Evolutionary conservation across 2,329 filamentous ascomycete genomes (phyloP).

Genomic region (Aspergillus terreus): DNA sequence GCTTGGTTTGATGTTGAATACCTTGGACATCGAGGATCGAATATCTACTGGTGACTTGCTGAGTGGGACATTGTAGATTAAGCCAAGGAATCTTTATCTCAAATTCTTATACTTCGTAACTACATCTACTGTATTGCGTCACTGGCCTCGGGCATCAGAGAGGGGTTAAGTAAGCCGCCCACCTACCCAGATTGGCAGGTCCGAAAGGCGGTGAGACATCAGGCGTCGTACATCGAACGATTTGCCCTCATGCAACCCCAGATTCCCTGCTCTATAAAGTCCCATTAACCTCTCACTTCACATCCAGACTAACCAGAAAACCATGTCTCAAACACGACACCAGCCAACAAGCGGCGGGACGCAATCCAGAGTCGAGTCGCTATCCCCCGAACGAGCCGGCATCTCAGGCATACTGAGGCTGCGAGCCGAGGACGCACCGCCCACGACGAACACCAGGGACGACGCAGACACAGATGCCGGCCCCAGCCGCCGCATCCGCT

Average conservation of each 20-base stretch:
- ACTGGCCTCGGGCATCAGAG: no score
- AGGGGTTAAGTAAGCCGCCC: no score
- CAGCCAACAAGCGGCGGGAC: slow-evolving; percentile 16
- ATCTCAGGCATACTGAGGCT: slow-evolving; percentile 30
- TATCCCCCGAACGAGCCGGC: slow-evolving; percentile 18
- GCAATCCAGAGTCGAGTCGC: slow-evolving; percentile 25
- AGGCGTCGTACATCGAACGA: no score
- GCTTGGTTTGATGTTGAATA: no score
- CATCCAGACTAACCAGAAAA: background rate
- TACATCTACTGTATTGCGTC: no score
- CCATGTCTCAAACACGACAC: slow-evolving; percentile 37
- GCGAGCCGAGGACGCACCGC: slow-evolving; percentile 22
- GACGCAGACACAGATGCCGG: slow-evolving; percentile 11
- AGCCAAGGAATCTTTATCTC: no score
- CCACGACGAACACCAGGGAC: slow-evolving; percentile 8
- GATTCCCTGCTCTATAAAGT: background rate
- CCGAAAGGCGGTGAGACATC: background rate
- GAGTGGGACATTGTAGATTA: no score
- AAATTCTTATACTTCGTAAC: no score
- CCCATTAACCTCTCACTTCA: background rate
- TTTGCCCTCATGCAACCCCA: background rate
- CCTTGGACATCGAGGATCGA: no score
- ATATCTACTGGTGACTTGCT: no score
- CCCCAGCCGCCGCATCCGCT: slow-evolving; percentile 67
- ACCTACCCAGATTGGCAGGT: no score